phyloP scores from a whole-genome alignment of 2,329 filamentous ascomycete species.

The Phyllachora maydis region DNA sequence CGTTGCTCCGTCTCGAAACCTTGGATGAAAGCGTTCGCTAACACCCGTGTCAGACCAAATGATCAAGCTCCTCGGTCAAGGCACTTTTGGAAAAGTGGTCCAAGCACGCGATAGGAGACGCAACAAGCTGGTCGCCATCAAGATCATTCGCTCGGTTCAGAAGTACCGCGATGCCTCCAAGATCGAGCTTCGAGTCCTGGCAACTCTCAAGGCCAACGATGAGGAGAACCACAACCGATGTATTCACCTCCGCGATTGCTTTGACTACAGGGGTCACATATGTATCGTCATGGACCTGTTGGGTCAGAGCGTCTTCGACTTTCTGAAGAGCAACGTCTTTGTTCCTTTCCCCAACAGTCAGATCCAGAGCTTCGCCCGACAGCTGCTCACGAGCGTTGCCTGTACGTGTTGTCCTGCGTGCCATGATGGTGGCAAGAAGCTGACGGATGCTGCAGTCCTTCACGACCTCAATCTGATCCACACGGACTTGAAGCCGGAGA shows the following conservation, averaged over 20 bases:
- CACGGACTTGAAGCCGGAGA: constrained; percentile 56
- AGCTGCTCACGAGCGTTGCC: constrained; percentile 93
- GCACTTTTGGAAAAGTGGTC: constrained; percentile 96
- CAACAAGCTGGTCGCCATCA: constrained; percentile 72
- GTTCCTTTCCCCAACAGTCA: constrained; percentile 96
- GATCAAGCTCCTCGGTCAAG: constrained; percentile 75
- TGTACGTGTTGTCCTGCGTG: constrained; percentile 42
- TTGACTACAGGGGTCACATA: constrained; percentile 93
- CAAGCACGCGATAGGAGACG: constrained; percentile 67
- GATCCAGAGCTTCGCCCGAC: constrained; percentile 90
- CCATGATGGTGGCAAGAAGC: not conserved
- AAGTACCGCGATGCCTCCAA: constrained; percentile 94
- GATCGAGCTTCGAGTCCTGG: constrained; percentile 83
- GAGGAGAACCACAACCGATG: constrained; percentile 83
- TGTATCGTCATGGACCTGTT: constrained; percentile 64
- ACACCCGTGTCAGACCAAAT: constrained; percentile 48
- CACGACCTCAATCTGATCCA: constrained; percentile 96
- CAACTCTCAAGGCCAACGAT: constrained; percentile 83
- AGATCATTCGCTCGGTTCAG: constrained; percentile 94
- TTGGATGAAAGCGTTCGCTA: not conserved
- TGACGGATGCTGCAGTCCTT: constrained; percentile 37
- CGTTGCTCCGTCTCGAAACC: constrained; percentile 18
- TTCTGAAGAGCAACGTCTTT: constrained; percentile 86
- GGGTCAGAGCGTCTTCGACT: constrained; percentile 95
- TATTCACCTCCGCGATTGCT: constrained; percentile 90